phyloP scores from a whole-genome alignment of 192 early-diverging fungal genomes.

The Coemansia sp. region DNA sequence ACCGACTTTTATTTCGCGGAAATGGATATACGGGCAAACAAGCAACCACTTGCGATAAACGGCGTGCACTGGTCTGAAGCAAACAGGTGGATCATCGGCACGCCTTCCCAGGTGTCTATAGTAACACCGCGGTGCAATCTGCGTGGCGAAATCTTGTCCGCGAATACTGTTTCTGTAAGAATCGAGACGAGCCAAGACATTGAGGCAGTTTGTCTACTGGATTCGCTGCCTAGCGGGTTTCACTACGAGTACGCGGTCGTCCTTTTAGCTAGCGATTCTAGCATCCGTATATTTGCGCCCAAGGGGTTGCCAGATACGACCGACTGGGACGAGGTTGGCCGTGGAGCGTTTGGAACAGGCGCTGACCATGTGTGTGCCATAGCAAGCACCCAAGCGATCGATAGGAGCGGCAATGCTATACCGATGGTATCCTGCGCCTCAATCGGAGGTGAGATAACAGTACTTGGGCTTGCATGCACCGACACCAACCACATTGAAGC shows the following conservation, averaged over 20 bases:
- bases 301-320: constrained; percentile 16
- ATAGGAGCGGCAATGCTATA: background rate
- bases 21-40: constrained; percentile 27
- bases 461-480: constrained; percentile 14
- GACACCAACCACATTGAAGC: background rate
- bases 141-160: constrained; percentile 4
- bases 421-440: constrained; percentile 34
- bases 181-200: constrained; percentile 21
- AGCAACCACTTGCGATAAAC: constrained; percentile 15
- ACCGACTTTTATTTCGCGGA: background rate
- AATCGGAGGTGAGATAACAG: constrained; percentile 23
- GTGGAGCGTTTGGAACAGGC: constrained; percentile 18
- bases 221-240: constrained; percentile 23
- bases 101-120: constrained; percentile 16
- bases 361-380: constrained; percentile 29
- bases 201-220: constrained; percentile 30
- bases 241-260: constrained; percentile 17
- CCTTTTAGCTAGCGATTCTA: constrained; percentile 38
- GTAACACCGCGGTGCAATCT: constrained; percentile 20
- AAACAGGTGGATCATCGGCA: constrained; percentile 48
- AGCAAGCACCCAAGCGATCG: background rate
- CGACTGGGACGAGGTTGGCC: constrained; percentile 40
- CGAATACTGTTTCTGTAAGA: constrained; percentile 18
- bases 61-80: constrained; percentile 35
- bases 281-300: constrained; percentile 29